Evolutionary conservation across 2,329 filamentous ascomycete genomes (phyloP), one percentile per base, ranked within the genome.

Genomic region (Monosporascus sp.): DNA sequence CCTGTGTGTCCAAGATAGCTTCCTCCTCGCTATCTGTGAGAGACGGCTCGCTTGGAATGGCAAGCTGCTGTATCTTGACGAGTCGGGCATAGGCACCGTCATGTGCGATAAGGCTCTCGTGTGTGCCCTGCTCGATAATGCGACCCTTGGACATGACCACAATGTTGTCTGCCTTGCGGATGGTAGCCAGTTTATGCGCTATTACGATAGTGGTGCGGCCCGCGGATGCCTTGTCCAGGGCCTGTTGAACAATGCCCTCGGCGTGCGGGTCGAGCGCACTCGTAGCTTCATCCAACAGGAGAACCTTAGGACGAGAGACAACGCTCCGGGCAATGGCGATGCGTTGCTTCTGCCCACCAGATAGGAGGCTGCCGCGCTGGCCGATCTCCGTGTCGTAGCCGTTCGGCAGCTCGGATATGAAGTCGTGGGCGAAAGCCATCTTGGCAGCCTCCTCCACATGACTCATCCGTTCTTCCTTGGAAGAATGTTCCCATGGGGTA

Each of bases 401-500:
- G 2, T 95, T 88, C 1, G 88, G 89, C 17, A 93, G 76, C 5
- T 87, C 90, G 60, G 88, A 77, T 72, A 95, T 90, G 64, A 94
- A 94, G 58, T 94, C 90, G 67, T 96, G 90, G 0, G 91, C 92
- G 62, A 96, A 96, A 15, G 92, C 88, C 78, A 87, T 93, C 67
- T 83, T 88, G 11, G 92, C 89, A 7, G 92, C 92, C 31, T 88
- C 80, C 49, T 87, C 78, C 44, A 96, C 81, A 22, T 91, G 77
- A 49, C 87, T 80, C 47, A 73, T 78, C 52, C 88, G 82, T 63
- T 81, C 80, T 48, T 90, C 86, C 31, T 85, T 80, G 1, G 76
- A 72, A 31, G 82, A 82, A 48, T 82, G 59, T 67, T 95, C 89
- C 22, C 22, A 24, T 24, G 22, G 22, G 22, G 22, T 24, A 24